A percentile compares a stretch with the other conserved stretches of the same genome.
Evolutionary conservation across 1,284 basidiomycete genomes (phyloP).

Genomic region (Cryptococcus wingfieldii): DNA sequence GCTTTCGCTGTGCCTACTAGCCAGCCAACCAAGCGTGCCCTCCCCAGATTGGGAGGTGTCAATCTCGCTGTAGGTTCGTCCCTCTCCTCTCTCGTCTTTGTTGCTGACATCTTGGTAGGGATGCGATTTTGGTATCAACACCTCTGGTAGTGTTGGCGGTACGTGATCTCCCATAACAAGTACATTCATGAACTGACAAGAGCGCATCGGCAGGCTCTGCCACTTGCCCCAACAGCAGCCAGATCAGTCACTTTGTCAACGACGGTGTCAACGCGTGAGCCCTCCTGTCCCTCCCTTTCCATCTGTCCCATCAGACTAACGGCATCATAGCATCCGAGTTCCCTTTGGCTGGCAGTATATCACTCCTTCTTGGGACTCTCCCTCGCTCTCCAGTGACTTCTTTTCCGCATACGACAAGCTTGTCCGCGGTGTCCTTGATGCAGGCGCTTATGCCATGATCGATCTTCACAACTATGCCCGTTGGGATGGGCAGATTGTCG

Average conservation of each 20-base stretch:
- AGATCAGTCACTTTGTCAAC: conserved; percentile 49
- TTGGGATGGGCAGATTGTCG: conserved; percentile 50
- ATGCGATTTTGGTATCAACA: background rate
- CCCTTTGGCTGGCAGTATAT: conserved; percentile 59
- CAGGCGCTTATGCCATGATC: conserved; percentile 56
- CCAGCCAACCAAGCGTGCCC: background rate
- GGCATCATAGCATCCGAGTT: conserved; percentile 38
- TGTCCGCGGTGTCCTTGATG: conserved; percentile 55
- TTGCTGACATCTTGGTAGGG: background rate
- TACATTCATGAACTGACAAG: background rate
- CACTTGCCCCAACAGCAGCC: conserved; percentile 8
- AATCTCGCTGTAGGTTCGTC: background rate
- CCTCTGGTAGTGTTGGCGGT: no score
- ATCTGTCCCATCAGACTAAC: background rate
- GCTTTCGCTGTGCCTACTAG: no score
- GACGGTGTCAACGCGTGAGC: conserved; percentile 37
- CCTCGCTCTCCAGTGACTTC: conserved; percentile 21
- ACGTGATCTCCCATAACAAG: background rate
- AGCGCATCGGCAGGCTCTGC: background rate
- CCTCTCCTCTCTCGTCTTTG: background rate
- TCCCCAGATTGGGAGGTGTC: background rate
- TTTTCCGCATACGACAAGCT: conserved; percentile 43
- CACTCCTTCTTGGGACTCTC: conserved; percentile 38
- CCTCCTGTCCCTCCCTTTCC: background rate
- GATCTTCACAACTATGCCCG: conserved; percentile 52